phyloP scores from a whole-genome alignment of 305 asterid species.

The Solanum hybrid region DNA sequence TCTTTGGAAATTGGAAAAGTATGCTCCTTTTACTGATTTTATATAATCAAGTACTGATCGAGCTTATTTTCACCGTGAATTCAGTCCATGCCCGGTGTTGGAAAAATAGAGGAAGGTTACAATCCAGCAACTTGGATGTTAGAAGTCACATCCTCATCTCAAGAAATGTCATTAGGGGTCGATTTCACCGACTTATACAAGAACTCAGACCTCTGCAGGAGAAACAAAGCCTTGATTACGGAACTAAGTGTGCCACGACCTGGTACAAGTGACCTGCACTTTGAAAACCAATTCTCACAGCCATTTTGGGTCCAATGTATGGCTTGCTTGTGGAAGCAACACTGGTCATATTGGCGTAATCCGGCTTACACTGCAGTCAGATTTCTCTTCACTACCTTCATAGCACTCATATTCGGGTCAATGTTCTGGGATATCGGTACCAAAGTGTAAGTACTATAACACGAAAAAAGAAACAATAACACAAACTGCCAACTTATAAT shows the following conservation, averaged over 20 bases:
- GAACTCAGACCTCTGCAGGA: conserved; percentile 48
- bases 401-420: conserved; percentile 7
- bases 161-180: conserved; percentile 40
- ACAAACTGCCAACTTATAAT: background rate
- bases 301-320: conserved; percentile 37
- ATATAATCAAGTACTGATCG: conserved; percentile 1
- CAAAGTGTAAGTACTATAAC: background rate
- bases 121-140: conserved; percentile 75
- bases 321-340: conserved; percentile 56
- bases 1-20: background rate
- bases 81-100: conserved; percentile 32
- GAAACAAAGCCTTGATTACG: conserved; percentile 38
- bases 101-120: conserved; percentile 42
- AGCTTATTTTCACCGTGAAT: background rate
- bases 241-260: conserved; percentile 44
- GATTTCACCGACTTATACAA: conserved; percentile 40
- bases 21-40: background rate
- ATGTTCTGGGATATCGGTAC: conserved; percentile 11
- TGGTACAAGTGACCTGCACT: conserved; percentile 32
- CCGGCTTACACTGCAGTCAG: conserved; percentile 19
- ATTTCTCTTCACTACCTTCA: conserved; percentile 8
- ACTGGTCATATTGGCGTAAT: conserved; percentile 20
- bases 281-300: conserved; percentile 34
- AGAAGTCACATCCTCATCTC: conserved; percentile 48
- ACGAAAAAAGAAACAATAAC: background rate